These are phyloP conservation scores for Syzygium aromaticum DNA, from an alignment of 345 rosid genomes.

Conservation along the genomic window DNA sequence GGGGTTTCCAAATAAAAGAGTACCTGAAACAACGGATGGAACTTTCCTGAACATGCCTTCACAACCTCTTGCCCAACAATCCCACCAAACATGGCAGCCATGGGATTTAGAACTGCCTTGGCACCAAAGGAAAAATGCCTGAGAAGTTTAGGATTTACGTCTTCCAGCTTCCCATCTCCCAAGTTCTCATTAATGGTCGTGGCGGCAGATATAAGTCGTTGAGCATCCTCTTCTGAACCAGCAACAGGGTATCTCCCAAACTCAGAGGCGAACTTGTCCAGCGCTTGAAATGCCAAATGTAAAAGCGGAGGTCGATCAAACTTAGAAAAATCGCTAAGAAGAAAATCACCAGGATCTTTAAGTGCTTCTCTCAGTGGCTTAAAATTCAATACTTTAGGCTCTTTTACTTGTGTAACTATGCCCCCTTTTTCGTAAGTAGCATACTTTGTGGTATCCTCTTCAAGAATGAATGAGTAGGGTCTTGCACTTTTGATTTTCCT, in stretches of 20 bases:
- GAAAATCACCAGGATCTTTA: constrained; percentile 91
- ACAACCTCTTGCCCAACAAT: constrained; percentile 98
- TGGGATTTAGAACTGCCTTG: constrained; percentile 92
- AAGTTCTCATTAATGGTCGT: constrained; percentile 46
- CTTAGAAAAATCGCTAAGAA: constrained; percentile 89
- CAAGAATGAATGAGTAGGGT: constrained; percentile 85
- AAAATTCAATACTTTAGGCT: constrained; percentile 73
- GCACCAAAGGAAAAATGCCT: constrained; percentile 90
- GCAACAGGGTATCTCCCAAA: constrained; percentile 72
- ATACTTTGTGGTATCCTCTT: constrained; percentile 69
- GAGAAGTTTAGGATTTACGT: constrained; percentile 67
- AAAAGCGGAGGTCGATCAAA: constrained; percentile 84
- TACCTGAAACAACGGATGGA: constrained; percentile 96
- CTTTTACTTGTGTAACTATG: constrained; percentile 92
- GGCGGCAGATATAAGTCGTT: constrained; percentile 60
- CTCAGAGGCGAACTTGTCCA: constrained; percentile 67
- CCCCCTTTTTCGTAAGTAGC: constrained; percentile 82
- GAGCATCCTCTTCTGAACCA: constrained; percentile 92
- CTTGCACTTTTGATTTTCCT: constrained; percentile 79
- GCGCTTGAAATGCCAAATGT: constrained; percentile 91
- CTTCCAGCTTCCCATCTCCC: constrained; percentile 70
- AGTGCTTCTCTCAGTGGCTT: constrained; percentile 89
- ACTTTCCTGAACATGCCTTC: constrained; percentile 97
- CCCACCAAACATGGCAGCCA: constrained; percentile 99
- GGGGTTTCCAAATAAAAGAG: not conserved